Percentiles rank a stretch among this genome's conserved stretches.
Conservation (phyloP, 192 early-diverging fungal species). For the Diversispora epigaea region DNA sequence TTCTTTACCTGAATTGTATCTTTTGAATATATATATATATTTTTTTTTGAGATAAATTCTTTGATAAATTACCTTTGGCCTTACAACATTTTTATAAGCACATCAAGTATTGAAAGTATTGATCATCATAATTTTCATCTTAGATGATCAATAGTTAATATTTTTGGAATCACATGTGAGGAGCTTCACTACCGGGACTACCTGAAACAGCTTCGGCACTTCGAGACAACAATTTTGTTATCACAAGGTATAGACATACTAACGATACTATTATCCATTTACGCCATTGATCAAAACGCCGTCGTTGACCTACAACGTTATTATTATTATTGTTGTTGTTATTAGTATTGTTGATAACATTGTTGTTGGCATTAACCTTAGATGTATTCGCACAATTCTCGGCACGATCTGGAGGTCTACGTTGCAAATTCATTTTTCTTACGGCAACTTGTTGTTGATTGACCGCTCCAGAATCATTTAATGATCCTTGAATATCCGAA, state of each 20-base stretch:
- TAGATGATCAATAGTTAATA: no score
- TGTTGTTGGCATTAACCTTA: background rate
- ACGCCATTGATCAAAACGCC: conserved; percentile 51
- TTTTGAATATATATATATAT: no score
- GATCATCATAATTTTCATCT: no score
- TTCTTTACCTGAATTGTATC: background rate
- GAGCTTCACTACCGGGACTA: background rate
- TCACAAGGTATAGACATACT: conserved; percentile 56
- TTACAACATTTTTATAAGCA: no score
- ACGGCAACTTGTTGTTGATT: conserved; percentile 1
- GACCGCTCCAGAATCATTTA: background rate
- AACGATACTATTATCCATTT: conserved; percentile 58
- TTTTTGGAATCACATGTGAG: background rate
- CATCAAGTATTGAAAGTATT: no score
- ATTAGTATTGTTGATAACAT: conserved; percentile 22
- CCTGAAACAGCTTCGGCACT: conserved; percentile 16
- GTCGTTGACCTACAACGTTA: conserved; percentile 36
- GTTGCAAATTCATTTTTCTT: background rate
- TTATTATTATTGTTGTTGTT: conserved; percentile 31
- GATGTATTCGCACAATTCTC: conserved; percentile 1
- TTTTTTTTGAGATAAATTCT: no score
- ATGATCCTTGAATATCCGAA: background rate
- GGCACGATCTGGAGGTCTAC: background rate
- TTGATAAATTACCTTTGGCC: no score
- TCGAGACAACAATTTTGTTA: conserved; percentile 49